These are phyloP conservation scores for Leishmania aethiopica DNA, from an alignment of 208 protist genomes.

Conservation along the genomic window DNA sequence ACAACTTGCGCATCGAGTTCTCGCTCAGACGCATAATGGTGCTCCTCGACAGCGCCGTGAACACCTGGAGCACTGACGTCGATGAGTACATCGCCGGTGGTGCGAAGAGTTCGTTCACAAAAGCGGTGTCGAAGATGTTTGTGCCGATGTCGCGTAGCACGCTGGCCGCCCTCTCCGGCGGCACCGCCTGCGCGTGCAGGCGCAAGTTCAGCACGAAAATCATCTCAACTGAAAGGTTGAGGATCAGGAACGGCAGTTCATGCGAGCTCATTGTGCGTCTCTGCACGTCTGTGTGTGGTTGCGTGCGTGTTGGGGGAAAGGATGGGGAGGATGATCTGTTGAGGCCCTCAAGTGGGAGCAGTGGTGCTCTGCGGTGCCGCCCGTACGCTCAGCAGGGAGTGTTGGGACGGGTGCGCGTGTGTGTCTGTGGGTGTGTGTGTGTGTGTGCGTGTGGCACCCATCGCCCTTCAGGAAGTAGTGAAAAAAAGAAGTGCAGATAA, in stretches of 20 bases:
- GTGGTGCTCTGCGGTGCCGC: not conserved
- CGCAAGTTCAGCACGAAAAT: slow-evolving; percentile 92
- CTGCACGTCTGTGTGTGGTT: not conserved
- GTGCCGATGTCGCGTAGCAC: slow-evolving; percentile 80
- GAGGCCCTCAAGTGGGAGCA: not conserved
- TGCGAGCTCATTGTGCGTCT: slow-evolving; percentile 54
- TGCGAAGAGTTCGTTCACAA: slow-evolving; percentile 86
- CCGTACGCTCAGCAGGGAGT: not conserved
- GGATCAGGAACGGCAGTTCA: slow-evolving; percentile 86
- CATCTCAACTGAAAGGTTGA: slow-evolving; percentile 94
- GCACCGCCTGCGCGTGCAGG: slow-evolving; percentile 82
- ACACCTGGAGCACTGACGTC: slow-evolving; percentile 64
- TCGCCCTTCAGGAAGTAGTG: not conserved
- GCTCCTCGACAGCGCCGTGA: slow-evolving; percentile 77
- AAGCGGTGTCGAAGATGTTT: slow-evolving; percentile 74
- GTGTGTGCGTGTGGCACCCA: not conserved
- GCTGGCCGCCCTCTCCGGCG: slow-evolving; percentile 37
- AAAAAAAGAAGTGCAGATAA: slow-evolving; percentile 12
- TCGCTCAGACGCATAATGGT: slow-evolving; percentile 89
- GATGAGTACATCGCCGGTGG: slow-evolving; percentile 83
- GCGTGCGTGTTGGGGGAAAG: not conserved
- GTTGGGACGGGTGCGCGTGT: not conserved
- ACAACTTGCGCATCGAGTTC: slow-evolving; percentile 91
- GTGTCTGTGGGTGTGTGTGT: not conserved
- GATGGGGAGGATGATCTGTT: not conserved